Conservation (phyloP, 495 filamentous ascomycete genomes). For the Lophium mytilinum region DNA sequence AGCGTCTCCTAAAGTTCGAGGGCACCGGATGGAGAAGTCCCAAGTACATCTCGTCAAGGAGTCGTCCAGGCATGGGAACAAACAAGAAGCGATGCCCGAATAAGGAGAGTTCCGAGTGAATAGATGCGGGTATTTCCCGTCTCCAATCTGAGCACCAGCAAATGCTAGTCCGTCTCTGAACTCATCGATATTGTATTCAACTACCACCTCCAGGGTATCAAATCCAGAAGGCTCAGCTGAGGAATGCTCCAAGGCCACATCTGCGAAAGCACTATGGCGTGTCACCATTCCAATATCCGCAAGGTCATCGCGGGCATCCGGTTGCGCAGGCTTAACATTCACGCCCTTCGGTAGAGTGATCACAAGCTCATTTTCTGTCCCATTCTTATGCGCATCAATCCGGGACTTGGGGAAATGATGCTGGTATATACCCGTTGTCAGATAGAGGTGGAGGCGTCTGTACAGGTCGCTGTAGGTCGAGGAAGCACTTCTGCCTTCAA, state of each 20-base stretch:
- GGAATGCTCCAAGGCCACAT: conserved; percentile 13
- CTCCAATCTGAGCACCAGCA: conserved; percentile 70
- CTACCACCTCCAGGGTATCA: conserved; percentile 42
- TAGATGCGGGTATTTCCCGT: conserved; percentile 77
- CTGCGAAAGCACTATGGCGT: no score
- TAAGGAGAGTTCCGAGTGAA: conserved; percentile 76
- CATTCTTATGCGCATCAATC: conserved; percentile 45
- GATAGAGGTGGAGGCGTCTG: conserved; percentile 54
- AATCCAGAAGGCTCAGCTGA: conserved; percentile 28
- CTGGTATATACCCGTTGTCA: conserved; percentile 59
- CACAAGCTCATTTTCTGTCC: conserved; percentile 50
- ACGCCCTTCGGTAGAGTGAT: conserved; percentile 48
- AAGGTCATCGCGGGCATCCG: neutral
- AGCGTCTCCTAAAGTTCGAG: conserved; percentile 78
- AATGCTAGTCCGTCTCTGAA: conserved; percentile 85
- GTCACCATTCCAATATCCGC: neutral
- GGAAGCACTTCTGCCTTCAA: conserved; percentile 55
- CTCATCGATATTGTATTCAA: conserved; percentile 66
- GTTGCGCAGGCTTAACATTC: neutral
- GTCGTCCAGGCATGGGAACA: conserved; percentile 91
- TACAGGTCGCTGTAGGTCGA: conserved; percentile 69
- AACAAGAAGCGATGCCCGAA: conserved; percentile 69
- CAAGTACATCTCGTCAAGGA: conserved; percentile 68
- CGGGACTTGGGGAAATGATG: conserved; percentile 52
- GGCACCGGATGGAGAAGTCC: conserved; percentile 79